These are phyloP conservation scores for Canavalia gladiata DNA, from an alignment of 306 rosid genomes.

Conservation along the genomic window DNA sequence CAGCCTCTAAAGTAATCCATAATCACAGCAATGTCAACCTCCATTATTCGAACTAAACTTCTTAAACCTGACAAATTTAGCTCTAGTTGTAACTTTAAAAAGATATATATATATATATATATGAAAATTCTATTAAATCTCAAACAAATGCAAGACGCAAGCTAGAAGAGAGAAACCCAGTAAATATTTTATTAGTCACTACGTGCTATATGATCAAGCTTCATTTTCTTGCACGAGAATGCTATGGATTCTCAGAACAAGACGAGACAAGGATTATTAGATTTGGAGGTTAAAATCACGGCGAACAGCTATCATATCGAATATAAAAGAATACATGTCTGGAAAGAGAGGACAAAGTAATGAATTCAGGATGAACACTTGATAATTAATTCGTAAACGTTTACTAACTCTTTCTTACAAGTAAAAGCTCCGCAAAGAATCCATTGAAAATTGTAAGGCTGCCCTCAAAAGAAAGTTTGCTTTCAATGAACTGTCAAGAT, in stretches of 20 bases:
- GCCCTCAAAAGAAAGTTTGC: slow-evolving; percentile 39
- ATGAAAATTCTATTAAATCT: background rate
- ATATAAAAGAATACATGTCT: background rate
- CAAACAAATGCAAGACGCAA: slow-evolving; percentile 13
- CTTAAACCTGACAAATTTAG: background rate
- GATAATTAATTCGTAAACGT: slow-evolving; percentile 26
- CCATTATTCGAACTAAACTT: background rate
- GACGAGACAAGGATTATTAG: background rate
- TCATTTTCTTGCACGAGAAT: background rate
- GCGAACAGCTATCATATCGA: slow-evolving; percentile 7
- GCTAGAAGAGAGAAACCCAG: background rate
- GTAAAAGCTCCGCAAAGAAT: slow-evolving; percentile 13
- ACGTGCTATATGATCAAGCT: background rate
- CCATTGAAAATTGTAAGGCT: slow-evolving; percentile 24
- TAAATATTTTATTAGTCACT: background rate
- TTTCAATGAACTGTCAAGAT: slow-evolving; percentile 41
- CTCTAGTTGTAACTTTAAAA: background rate
- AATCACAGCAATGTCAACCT: background rate
- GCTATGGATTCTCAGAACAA: background rate
- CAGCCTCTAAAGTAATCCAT: background rate
- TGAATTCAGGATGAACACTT: slow-evolving; percentile 34
- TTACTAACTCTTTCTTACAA: slow-evolving; percentile 39
- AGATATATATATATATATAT: background rate
- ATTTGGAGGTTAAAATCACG: background rate
- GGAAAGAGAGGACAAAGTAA: background rate